phyloP scores from a whole-genome alignment of 768 basidiomycete genomes.

The Lepiota brunneoincarnata region DNA sequence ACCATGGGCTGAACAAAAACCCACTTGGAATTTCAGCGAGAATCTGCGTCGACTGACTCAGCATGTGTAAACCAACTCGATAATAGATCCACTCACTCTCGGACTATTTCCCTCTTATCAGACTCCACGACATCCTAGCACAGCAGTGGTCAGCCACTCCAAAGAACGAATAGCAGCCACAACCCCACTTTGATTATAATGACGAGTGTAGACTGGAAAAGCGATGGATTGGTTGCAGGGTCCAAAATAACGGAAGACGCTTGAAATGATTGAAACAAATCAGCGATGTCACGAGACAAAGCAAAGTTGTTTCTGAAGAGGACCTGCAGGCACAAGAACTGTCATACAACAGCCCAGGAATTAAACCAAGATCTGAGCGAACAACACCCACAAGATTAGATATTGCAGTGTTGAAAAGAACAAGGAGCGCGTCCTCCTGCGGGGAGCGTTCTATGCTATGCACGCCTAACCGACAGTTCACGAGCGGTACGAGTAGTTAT shows the following conservation, averaged over 20 bases:
- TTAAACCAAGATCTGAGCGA: neutral
- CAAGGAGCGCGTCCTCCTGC: slow-evolving; percentile 62
- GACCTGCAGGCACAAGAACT: slow-evolving; percentile 34
- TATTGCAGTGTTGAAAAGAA: slow-evolving; percentile 63
- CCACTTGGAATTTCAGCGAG: slow-evolving; percentile 45
- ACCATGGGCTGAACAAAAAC: neutral
- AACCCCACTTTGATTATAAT: slow-evolving; percentile 58
- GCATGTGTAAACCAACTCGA: neutral
- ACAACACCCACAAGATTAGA: slow-evolving; percentile 51
- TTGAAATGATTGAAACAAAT: slow-evolving; percentile 62
- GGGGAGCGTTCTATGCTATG: slow-evolving; percentile 62
- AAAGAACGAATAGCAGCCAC: neutral
- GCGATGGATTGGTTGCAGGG: slow-evolving; percentile 51
- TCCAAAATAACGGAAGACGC: slow-evolving; percentile 57
- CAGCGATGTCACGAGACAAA: slow-evolving; percentile 55
- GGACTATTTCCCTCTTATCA: slow-evolving; percentile 54
- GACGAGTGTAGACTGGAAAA: slow-evolving; percentile 57
- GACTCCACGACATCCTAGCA: slow-evolving; percentile 60
- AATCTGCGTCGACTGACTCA: slow-evolving; percentile 34
- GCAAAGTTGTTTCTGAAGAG: slow-evolving; percentile 68
- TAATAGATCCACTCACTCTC: slow-evolving; percentile 39
- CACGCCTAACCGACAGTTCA: slow-evolving; percentile 36
- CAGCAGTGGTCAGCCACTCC: no score
- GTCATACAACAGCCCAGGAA: neutral
- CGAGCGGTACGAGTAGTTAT: neutral